Percentiles rank a stretch among this genome's conserved stretches.
Conservation (phyloP, 2,329 filamentous ascomycete genomes). For the Bipolaris oryzae region DNA sequence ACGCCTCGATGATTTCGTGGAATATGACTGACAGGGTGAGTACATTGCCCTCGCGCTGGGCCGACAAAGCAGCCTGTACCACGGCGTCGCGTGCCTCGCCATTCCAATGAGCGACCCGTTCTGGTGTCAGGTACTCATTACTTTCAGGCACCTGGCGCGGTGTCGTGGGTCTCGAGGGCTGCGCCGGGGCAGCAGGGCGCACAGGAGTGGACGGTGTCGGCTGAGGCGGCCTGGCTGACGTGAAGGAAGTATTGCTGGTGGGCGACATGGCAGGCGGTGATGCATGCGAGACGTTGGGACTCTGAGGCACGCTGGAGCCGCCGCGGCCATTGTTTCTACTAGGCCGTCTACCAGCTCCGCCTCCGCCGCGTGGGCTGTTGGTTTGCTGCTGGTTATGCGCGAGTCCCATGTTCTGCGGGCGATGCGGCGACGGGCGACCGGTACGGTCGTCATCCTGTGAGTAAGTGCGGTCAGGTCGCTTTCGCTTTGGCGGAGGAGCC, state of each 20-base stretch:
- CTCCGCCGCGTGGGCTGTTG: slow-evolving; percentile 38
- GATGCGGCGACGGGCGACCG: slow-evolving; percentile 57
- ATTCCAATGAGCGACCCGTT: slow-evolving; percentile 70
- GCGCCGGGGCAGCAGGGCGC: slow-evolving; percentile 21
- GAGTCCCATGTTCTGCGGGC: slow-evolving; percentile 57
- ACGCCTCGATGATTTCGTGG: slow-evolving; percentile 82
- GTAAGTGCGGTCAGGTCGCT: slow-evolving; percentile 56
- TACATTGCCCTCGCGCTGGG: slow-evolving; percentile 70
- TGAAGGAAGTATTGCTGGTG: slow-evolving; percentile 26
- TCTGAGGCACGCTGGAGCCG: slow-evolving; percentile 38
- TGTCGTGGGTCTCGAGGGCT: slow-evolving; percentile 43
- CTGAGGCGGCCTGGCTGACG: slow-evolving; percentile 24
- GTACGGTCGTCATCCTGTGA: slow-evolving; percentile 52
- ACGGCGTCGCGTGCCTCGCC: slow-evolving; percentile 70
- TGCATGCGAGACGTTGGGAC: slow-evolving; percentile 35
- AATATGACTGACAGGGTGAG: slow-evolving; percentile 74
- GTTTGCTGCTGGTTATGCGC: slow-evolving; percentile 54
- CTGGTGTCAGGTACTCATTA: slow-evolving; percentile 78
- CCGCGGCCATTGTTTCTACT: slow-evolving; percentile 39
- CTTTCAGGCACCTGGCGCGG: slow-evolving; percentile 57
- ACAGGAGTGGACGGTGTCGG: slow-evolving; percentile 24
- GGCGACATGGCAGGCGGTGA: slow-evolving; percentile 45
- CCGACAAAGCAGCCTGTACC: slow-evolving; percentile 67
- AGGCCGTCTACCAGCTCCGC: slow-evolving; percentile 35
- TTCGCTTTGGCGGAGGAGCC: slow-evolving; percentile 63